A percentile compares a stretch with the other conserved stretches of the same genome.
Conservation (phyloP, 805 yeast genomes). For the Pichia membranifaciens region DNA sequence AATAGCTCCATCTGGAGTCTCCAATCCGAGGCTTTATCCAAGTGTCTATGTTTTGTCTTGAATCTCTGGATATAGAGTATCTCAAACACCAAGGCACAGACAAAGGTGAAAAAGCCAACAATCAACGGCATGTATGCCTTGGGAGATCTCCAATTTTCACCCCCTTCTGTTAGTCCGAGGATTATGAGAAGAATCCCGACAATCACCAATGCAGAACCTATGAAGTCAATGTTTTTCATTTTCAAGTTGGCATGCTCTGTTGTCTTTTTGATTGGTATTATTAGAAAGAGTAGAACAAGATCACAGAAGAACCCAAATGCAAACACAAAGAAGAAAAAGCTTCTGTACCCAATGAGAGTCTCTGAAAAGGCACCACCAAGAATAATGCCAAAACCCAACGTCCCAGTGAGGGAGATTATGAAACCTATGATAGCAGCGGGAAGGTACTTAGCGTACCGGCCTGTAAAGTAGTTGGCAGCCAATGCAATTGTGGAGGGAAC, state of each 20-base stretch:
- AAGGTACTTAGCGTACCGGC: constrained; percentile 11
- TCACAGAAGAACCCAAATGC: constrained; percentile 23
- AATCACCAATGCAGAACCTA: constrained; percentile 31
- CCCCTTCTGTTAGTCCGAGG: constrained; percentile 42
- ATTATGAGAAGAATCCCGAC: constrained; percentile 35
- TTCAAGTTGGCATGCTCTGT: constrained; percentile 19
- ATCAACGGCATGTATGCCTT: constrained; percentile 37
- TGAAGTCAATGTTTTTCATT: constrained; percentile 31
- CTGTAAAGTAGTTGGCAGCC: constrained; percentile 22
- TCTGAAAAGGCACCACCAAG: constrained; percentile 41
- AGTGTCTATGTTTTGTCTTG: constrained; percentile 4
- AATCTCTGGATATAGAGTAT: constrained; percentile 15
- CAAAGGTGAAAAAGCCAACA: constrained; percentile 33
- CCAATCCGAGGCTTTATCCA: neutral
- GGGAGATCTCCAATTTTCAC: constrained; percentile 37
- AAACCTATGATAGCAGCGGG: constrained; percentile 14
- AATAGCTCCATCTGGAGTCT: constrained; percentile 15
- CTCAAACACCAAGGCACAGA: constrained; percentile 30
- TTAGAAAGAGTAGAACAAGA: constrained; percentile 19
- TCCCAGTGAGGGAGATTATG: constrained; percentile 21
- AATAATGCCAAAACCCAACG: constrained; percentile 36
- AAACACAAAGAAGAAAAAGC: constrained; percentile 35
- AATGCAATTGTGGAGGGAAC: constrained; percentile 31
- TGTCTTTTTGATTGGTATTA: constrained; percentile 28
- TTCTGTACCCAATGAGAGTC: constrained; percentile 35